A percentile compares a stretch with the other conserved stretches of the same genome.
These are phyloP conservation scores for Mrakia gelida DNA, from an alignment of 768 basidiomycete genomes.

Conservation along the genomic window DNA sequence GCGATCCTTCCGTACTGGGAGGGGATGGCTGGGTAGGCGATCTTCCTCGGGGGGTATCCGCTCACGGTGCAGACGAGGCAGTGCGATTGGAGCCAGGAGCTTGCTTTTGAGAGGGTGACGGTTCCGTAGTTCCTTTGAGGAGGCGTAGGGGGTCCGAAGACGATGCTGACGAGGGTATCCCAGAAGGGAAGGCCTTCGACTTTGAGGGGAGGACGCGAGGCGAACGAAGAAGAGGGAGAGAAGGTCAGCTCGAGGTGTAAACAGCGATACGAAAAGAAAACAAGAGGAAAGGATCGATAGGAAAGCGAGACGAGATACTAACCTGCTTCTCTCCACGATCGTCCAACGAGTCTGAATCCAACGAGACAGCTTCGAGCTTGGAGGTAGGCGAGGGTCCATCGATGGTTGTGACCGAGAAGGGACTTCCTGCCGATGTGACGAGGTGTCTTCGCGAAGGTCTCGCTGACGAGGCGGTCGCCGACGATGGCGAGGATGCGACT, in stretches of 20 bases:
- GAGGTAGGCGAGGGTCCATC: not conserved
- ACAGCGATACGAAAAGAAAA: no score
- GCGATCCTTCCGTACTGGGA: not conserved
- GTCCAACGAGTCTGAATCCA: not conserved
- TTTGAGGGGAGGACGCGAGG: not conserved
- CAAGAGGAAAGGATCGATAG: not conserved
- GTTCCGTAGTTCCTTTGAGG: not conserved
- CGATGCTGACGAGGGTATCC: not conserved
- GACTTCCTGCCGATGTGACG: not conserved
- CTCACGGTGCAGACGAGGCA: not conserved
- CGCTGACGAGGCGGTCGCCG: not conserved
- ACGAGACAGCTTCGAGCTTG: not conserved
- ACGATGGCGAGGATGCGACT: not conserved
- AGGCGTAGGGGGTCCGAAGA: not conserved
- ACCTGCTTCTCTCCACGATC: constrained; percentile 4
- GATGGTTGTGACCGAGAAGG: not conserved
- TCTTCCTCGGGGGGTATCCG: not conserved
- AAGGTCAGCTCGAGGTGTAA: not conserved
- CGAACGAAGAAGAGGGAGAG: not conserved
- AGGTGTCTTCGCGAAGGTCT: not conserved
- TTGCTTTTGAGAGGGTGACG: not conserved
- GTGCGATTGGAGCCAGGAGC: not conserved
- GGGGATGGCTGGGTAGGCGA: not conserved
- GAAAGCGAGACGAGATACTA: not conserved
- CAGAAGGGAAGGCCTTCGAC: not conserved